Evolutionary conservation across 2,329 filamentous ascomycete species (phyloP).

Genomic region (Huntiella moniliformis): DNA sequence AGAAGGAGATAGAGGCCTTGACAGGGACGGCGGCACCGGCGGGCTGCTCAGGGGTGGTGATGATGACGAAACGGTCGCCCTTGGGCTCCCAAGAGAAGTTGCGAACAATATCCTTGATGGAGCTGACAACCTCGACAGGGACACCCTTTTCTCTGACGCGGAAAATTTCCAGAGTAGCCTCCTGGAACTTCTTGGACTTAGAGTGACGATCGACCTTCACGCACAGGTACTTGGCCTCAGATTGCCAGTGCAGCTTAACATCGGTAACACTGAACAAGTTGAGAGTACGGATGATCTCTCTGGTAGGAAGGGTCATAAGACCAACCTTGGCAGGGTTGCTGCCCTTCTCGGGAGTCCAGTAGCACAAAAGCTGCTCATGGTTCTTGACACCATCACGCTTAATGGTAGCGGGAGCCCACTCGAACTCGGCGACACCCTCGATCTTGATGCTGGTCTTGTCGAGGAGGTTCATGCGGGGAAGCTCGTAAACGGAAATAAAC

Average conservation of each 20-base stretch:
- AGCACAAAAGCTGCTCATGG: constrained; percentile 92
- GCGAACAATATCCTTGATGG: constrained; percentile 94
- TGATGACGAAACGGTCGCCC: constrained; percentile 90
- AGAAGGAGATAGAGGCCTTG: constrained; percentile 91
- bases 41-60: constrained; percentile 74
- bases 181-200: constrained; percentile 96
- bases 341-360: constrained; percentile 96
- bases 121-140: constrained; percentile 92
- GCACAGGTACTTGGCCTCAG: constrained; percentile 79
- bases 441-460: constrained; percentile 91
- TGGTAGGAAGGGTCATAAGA: constrained; percentile 88
- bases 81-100: constrained; percentile 99
- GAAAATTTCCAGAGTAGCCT: constrained; percentile 97
- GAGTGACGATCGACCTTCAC: constrained; percentile 98
- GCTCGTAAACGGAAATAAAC: constrained; percentile 80
- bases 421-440: constrained; percentile 91
- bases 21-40: constrained; percentile 65
- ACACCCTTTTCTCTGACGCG: constrained; percentile 93
- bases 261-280: constrained; percentile 98
- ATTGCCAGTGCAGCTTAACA: constrained; percentile 98
- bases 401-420: constrained; percentile 78
- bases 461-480: constrained; percentile 73
- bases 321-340: constrained; percentile 96
- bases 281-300: constrained; percentile 80
- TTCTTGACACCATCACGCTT: constrained; percentile 70